These are phyloP conservation scores for Ramularia endophylla DNA, from an alignment of 2,329 filamentous ascomycete species.

Conservation along the genomic window DNA sequence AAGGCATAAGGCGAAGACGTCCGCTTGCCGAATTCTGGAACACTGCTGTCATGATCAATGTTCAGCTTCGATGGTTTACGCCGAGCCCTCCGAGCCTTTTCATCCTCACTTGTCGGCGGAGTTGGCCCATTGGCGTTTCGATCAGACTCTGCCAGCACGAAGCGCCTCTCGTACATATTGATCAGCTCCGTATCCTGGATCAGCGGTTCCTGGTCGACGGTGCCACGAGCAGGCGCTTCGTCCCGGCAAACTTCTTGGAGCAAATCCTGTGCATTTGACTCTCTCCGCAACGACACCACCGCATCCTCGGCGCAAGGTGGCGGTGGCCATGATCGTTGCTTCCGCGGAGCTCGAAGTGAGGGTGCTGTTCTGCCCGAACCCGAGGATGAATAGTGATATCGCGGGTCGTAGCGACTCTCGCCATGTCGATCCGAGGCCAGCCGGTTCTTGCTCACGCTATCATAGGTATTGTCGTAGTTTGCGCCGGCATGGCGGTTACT, in stretches of 20 bases:
- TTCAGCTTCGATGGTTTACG: conserved; percentile 28
- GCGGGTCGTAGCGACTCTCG: conserved; percentile 32
- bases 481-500: conserved; percentile 4
- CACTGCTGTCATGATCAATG: conserved; percentile 31
- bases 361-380: conserved; percentile 10
- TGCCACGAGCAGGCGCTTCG: conserved; percentile 56
- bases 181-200: conserved; percentile 51
- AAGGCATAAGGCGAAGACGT: conserved; percentile 43
- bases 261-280: conserved; percentile 43
- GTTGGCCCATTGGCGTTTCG: conserved; percentile 22
- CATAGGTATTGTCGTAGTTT: conserved; percentile 22
- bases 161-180: conserved; percentile 51
- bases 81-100: conserved; percentile 23
- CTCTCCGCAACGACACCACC: conserved; percentile 54
- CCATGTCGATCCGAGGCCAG: conserved; percentile 13
- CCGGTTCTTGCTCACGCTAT: not conserved
- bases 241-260: conserved; percentile 40
- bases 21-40: conserved; percentile 36
- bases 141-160: conserved; percentile 44
- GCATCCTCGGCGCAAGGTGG: conserved; percentile 67
- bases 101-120: conserved; percentile 35
- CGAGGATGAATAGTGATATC: conserved; percentile 26
- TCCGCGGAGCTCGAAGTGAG: conserved; percentile 16
- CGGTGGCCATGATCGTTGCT: conserved; percentile 46
- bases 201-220: conserved; percentile 62